Evolutionary conservation across 2,329 filamentous ascomycete genomes (phyloP), one percentile per base, ranked within the genome.

Genomic region (Fusarium sp.): DNA sequence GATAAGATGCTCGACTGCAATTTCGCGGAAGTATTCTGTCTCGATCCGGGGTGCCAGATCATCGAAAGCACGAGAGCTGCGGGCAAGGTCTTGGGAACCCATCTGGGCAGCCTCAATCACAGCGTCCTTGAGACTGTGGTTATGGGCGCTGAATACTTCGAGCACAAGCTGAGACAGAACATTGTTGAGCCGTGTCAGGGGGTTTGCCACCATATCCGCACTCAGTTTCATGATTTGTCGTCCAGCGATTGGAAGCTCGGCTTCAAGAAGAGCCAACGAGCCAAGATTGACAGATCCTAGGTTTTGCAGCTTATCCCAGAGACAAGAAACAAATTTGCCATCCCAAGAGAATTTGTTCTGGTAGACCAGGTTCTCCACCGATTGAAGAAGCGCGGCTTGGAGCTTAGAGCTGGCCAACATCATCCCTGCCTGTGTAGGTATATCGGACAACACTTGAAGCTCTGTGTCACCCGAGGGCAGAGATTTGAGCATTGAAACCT

Each of bases 191-290:
- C 85, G 82, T 16, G 77, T 74, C 7, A 89, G 73, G 5, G 89
- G 85, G 73, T 90, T 85, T 19, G 82, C 78, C 7, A 84, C 80
- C 45, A 92, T 79, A 31, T 88, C 81, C 37, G 81, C 76, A 60
- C 85, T 86, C 65, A 88, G 84, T 39, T 81, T 78, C 52, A 86
- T 81, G 31, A 92, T 74, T 62, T 89, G 86, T 48, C 85, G 84
- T 15, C 88, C 89, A 66, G 93, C 82, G 7, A 87, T 83, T 14
- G 90, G 89, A 55, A 93, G 81, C 76, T 94, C 92, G 3, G 85
- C 83, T 79, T 93, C 90, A 1, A 94, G 83, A 23, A 92, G 84
- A 48, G 87, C 85, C 52, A 94, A 82, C 45, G 90, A 88, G 49
- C 86, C 86, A 42, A 94, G 82, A 49, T 83, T 87, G 1, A 91